phyloP scores from a whole-genome alignment of 2,329 filamentous ascomycete species.

The Clonostachys byssicola region DNA sequence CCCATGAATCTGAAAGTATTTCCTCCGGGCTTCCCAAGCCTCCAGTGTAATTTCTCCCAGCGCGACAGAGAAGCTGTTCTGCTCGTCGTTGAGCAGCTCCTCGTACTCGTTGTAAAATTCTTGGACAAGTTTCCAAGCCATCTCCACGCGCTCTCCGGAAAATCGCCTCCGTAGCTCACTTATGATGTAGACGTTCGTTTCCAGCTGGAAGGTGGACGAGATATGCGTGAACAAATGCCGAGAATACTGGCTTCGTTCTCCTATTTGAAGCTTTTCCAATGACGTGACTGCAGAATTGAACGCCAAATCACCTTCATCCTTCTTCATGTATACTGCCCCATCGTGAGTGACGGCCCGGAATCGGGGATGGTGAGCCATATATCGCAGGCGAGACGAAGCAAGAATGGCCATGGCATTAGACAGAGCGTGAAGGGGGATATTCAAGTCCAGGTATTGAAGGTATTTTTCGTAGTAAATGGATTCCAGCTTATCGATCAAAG shows the following conservation, averaged over 20 bases:
- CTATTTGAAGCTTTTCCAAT: conserved; percentile 13
- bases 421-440: conserved; percentile 19
- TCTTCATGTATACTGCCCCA: conserved; percentile 6
- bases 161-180: conserved; percentile 16
- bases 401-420: conserved; percentile 12
- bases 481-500: conserved; percentile 17
- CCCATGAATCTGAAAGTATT: too few relatives aligned
- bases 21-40: conserved; percentile 9
- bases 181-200: conserved; percentile 21
- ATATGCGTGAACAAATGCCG: conserved; percentile 19
- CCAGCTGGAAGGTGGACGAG: conserved; percentile 15
- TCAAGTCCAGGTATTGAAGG: conserved; percentile 9
- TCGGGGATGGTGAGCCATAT: conserved; percentile 19
- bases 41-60: conserved; percentile 10
- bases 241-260: conserved; percentile 16
- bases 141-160: conserved; percentile 6
- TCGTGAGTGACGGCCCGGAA: conserved; percentile 1
- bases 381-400: conserved; percentile 17
- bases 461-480: conserved; percentile 14
- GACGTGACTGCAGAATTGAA: conserved; percentile 14
- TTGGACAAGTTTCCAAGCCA: conserved; percentile 18
- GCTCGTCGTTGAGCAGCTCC: conserved; percentile 3
- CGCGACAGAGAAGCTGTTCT: conserved; percentile 4
- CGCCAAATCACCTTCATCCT: conserved; percentile 11
- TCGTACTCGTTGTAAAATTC: conserved; percentile 14